These are phyloP conservation scores for Malassezia yamatoensis DNA, from an alignment of 1,284 basidiomycete species.

Conservation along the genomic window DNA sequence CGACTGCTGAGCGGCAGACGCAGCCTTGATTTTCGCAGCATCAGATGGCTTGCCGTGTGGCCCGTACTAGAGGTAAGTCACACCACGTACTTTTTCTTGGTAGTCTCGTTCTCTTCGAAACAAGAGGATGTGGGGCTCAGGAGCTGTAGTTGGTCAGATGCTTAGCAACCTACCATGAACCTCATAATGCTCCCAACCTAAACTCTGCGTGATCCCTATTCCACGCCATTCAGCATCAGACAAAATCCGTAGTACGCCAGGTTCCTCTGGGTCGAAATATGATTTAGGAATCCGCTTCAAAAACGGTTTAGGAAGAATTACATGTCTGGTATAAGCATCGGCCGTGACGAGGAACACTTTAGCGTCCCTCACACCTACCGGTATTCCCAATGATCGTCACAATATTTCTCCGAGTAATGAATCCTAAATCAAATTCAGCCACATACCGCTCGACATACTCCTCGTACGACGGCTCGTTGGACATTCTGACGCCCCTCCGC, in stretches of 20 bases:
- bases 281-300: conserved; percentile 43
- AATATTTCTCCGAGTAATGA: conserved; percentile 50
- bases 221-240: conserved; percentile 83
- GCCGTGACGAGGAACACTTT: neutral
- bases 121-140: conserved; percentile 53
- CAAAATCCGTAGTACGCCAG: conserved; percentile 69
- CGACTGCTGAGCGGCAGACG: neutral
- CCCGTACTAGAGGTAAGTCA: conserved; percentile 11
- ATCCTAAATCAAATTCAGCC: conserved; percentile 19
- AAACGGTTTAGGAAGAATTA: conserved; percentile 47
- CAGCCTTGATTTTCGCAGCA: conserved; percentile 15
- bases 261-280: conserved; percentile 59
- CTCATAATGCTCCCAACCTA: conserved; percentile 96
- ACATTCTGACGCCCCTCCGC: conserved; percentile 2
- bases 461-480: conserved; percentile 37
- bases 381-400: conserved; percentile 57
- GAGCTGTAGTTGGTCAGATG: conserved; percentile 16
- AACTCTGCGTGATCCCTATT: conserved; percentile 86
- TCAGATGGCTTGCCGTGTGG: conserved; percentile 18
- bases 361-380: conserved; percentile 41
- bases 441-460: conserved; percentile 41
- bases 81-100: conserved; percentile 32
- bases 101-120: conserved; percentile 52
- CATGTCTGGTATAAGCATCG: conserved; percentile 32
- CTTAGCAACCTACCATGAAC: conserved; percentile 64